Base-by-base conservation (phyloP, 2,329 filamentous ascomycete species). In the Xylariales sp. region DNA sequence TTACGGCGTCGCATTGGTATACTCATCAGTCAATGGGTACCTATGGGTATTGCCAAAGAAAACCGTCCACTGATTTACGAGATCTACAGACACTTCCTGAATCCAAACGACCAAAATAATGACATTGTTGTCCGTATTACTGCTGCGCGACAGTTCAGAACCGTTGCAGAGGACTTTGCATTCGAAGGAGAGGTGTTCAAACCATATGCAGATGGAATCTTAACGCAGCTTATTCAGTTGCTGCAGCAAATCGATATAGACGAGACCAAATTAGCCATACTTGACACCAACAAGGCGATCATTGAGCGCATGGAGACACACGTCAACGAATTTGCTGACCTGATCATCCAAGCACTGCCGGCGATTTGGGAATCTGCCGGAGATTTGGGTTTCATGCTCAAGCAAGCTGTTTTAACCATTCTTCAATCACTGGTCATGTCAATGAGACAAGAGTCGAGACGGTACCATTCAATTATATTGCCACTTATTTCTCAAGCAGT, bases 51-150 rank as follows among this genome's bases (percentile, higher is more conserved):
- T 5, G 74, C 79, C 1, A 71, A 81, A 25, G 63, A 78, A 24
- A 87, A 83, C 52, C 76, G 83, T 41, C 74, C 83, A 1, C 66
- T 90, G 15, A 79, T 95, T 5, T 97, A 95, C 55, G 83, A 91
- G 53, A 88, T 97, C 39, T 96, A 89, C 58, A 81, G 87, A 41
- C 87, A 95, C 59, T 73, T 98, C 12, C 72, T 98, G 15, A 83
- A 89, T 51, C 78, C 80, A 6, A 73, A 77, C 14, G 89, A 96
- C 51, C 70, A 78, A 6, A 70, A 81, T 42, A 98, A 98, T 54
- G 93, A 98, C 54, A 74, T 89, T 37, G 90, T 97, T 1, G 93
- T 98, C 21, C 81, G 88, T 12, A 83, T 97, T 38, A 96, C 91
- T 2, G 88, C 93, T 4, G 93, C 88, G 5, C 77, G 90, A 39